Conservation (phyloP, 176 grass and related monocot genomes). For the Triticum aestivum region IWGSC_CS_RefSeq_v2.1 NC_057801.1:507423204-507423703, state of each 20-base stretch:
- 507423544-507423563: constrained; percentile 42
- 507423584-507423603: constrained; percentile 52
- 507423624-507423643: neutral
- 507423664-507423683: neutral
- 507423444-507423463: constrained; percentile 13
- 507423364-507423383: neutral
- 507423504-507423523: neutral
- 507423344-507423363: neutral
- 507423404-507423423: neutral
- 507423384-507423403: constrained; percentile 28
- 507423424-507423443: constrained; percentile 10
- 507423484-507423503: neutral
- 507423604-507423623: constrained; percentile 59
- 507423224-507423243: neutral
- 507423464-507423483: neutral
- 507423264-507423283: constrained; percentile 1
- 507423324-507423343: constrained; percentile 7
- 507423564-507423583: constrained; percentile 45
- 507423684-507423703: neutral
- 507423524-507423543: neutral
- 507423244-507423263: neutral
- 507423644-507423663: neutral
- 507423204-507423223: neutral
- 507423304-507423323: constrained; percentile 23
- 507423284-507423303: constrained; percentile 29